phyloP scores from a whole-genome alignment of 2,329 filamentous ascomycete species.

The Colletotrichum sp. region DNA sequence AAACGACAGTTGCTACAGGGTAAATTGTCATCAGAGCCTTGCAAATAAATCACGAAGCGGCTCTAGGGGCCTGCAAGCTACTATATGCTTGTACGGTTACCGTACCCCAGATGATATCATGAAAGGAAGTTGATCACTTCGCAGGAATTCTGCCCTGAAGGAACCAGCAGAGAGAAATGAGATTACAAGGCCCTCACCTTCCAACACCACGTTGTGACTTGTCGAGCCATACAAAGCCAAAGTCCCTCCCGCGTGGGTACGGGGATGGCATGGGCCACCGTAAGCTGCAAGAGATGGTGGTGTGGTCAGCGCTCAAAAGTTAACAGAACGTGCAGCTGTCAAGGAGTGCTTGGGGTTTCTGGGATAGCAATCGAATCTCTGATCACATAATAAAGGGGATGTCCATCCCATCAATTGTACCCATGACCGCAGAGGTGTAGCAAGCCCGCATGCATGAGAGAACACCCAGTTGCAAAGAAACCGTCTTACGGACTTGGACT shows the following conservation, averaged over 20 bases:
- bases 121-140: neutral
- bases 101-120: rapidly evolving
- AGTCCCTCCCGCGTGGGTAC: neutral
- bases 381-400: no score
- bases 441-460: neutral
- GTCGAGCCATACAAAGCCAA: neutral
- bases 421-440: neutral
- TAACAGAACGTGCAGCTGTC: rapidly evolving
- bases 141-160: neutral
- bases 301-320: neutral
- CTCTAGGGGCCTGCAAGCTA: neutral
- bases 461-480: rapidly evolving
- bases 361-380: neutral
- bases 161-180: rapidly evolving
- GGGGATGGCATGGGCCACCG: neutral
- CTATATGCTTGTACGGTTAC: neutral
- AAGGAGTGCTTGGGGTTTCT: neutral
- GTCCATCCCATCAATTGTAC: no score
- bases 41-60: neutral
- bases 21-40: neutral
- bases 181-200: neutral
- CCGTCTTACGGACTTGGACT: neutral
- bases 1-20: neutral
- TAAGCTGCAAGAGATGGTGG: neutral
- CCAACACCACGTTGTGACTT: neutral